Evolutionary conservation across 2,329 filamentous ascomycete species (phyloP).

Genomic region (Celoporthe dispersa): DNA sequence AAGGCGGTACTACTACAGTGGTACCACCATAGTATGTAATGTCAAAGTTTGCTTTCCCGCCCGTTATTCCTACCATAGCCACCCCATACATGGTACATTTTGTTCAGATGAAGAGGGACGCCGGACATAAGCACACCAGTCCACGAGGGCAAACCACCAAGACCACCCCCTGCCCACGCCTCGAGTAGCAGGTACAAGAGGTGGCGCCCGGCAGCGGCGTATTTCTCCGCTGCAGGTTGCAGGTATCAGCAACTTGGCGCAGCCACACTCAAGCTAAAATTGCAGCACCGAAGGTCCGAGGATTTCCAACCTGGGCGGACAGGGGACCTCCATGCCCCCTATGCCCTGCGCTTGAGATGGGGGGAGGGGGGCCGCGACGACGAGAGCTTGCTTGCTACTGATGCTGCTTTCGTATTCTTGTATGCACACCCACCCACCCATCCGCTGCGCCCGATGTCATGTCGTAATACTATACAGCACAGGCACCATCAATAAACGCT

Average conservation of each 20-base stretch:
- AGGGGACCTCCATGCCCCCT: conserved; percentile 21
- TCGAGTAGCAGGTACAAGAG: conserved; percentile 9
- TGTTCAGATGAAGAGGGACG: conserved; percentile 10
- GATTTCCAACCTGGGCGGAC: conserved; percentile 13
- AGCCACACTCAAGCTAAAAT: conserved; percentile 6
- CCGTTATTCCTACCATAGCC: not conserved
- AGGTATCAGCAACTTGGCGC: conserved; percentile 21
- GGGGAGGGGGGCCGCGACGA: conserved; percentile 4
- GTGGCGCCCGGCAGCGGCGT: not conserved
- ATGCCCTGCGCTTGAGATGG: not conserved
- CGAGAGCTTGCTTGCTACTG: conserved; percentile 10
- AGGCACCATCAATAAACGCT: not conserved
- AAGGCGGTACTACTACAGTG: conserved; percentile 6
- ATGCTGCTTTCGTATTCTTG: conserved; percentile 14
- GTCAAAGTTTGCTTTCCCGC: too few relatives aligned
- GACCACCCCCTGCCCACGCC: not conserved
- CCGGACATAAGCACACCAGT: conserved; percentile 18
- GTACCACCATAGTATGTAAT: too few relatives aligned
- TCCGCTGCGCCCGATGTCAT: conserved; percentile 2
- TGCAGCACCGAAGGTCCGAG: conserved; percentile 23
- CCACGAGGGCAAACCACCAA: not conserved
- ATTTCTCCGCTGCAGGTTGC: too few relatives aligned
- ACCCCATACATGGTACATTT: not conserved
- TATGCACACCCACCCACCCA: not conserved
- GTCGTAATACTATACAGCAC: not conserved